phyloP scores from a whole-genome alignment of 1,284 basidiomycete species.

The Rhizopogon parksii region DNA sequence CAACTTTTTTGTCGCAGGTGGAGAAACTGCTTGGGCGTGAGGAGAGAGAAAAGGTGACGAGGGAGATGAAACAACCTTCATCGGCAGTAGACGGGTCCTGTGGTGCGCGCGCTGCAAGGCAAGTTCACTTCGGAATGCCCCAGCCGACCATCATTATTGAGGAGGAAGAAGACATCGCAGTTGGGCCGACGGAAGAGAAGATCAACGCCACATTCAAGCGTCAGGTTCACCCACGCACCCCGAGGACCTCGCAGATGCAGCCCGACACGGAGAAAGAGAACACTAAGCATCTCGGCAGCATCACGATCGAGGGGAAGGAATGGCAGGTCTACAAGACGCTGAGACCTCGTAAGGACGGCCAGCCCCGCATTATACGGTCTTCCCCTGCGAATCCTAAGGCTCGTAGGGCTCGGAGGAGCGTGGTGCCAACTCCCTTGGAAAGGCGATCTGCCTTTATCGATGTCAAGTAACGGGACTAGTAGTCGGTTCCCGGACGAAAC shows the following conservation, averaged over 20 bases:
- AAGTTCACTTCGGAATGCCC: conserved; percentile 7
- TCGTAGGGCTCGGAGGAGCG: not conserved
- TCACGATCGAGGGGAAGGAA: not conserved
- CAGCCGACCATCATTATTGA: conserved; percentile 10
- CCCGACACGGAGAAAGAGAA: not conserved
- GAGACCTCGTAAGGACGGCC: not conserved
- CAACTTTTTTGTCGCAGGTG: conserved; percentile 17
- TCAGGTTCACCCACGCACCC: not conserved
- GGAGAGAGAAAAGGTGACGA: conserved; percentile 6
- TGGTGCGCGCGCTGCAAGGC: not conserved
- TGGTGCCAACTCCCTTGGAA: not conserved
- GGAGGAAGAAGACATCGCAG: conserved; percentile 2
- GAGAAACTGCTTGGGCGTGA: conserved; percentile 15
- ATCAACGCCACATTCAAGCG: not conserved
- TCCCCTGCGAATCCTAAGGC: not conserved
- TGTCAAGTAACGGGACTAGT: not conserved
- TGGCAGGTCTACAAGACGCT: conserved; percentile 2
- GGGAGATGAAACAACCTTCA: conserved; percentile 6
- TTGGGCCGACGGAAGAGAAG: conserved; percentile 16
- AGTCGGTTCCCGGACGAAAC: too few species aligned
- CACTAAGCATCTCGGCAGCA: not conserved
- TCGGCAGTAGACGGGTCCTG: conserved; percentile 9
- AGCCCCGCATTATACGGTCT: not conserved
- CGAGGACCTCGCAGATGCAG: not conserved
- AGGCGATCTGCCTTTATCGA: not conserved